Evolutionary conservation across 2,329 filamentous ascomycete genomes (phyloP), one percentile per base, ranked within the genome.

Genomic region (Nemania abortiva): DNA sequence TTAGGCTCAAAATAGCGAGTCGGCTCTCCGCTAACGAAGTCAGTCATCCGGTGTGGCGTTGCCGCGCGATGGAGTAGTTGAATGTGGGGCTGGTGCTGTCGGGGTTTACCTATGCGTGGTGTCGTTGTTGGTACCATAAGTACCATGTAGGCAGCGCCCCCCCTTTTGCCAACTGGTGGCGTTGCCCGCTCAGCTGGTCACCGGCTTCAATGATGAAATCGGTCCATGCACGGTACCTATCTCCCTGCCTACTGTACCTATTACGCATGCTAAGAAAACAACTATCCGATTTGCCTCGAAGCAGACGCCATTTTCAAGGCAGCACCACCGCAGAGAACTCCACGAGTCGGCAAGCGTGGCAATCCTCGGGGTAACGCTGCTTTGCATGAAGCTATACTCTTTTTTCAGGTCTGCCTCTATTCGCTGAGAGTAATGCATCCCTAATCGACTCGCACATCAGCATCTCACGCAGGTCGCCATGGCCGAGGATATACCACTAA

Each of bases 401-500:
- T 60, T 58, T 31, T 11, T 22, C 34, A 22, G 6, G 18, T 20
- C 13, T 54, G 34, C 11, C 53, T 42, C 37, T 20, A 20, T 58
- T 24, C 29, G 27, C 20, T 54, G 7, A 63, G n/a, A 64, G 63
- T 67, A 53, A 73, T 72, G 71, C 66, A 67, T 70, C 29, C 27
- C 9, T 70, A 47, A 42, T 65, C 55, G 53, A 54, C 53, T 22
- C 54, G 57, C 39, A 61, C n/a, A 53, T 65, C 63, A 54, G 55
- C 20, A 52, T 57, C 65, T 60, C 59, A 47, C 54, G 49, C 20
- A 39, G 45, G 58, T 56, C 69, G 66, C 54, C 55, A 84, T 84
- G 82, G 75, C 81, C 34, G 80, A 81, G 75, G 83, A 86, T 71
- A 73, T 78, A 47, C 90, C 92, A 49, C 85, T 98, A 66, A 94